Conservation (phyloP, 805 yeast genomes). For the Kodamaea nitidulidarum region DNA sequence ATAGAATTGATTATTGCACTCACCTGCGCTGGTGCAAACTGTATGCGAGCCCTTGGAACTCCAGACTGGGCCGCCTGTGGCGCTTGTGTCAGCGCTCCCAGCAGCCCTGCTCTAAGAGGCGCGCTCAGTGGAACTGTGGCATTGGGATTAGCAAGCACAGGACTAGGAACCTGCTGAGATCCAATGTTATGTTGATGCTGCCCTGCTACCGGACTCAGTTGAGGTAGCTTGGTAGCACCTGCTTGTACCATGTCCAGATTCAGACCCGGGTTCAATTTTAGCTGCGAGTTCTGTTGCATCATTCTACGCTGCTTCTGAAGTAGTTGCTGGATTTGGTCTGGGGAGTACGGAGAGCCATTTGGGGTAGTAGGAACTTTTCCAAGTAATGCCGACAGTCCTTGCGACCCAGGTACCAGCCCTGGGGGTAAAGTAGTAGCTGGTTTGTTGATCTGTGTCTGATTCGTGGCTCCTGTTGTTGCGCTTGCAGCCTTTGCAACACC, state of each 20-base stretch:
- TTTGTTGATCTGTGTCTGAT: not conserved
- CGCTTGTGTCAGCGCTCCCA: not conserved
- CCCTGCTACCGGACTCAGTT: not conserved
- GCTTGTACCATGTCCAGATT: constrained; percentile 1
- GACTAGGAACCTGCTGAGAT: not conserved
- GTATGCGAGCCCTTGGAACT: constrained; percentile 29
- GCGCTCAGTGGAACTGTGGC: not conserved
- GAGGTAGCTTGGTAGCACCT: not conserved
- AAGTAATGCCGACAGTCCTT: constrained; percentile 9
- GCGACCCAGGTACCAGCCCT: constrained; percentile 2
- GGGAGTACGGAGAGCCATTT: constrained; percentile 54
- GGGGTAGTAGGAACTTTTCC: constrained; percentile 43
- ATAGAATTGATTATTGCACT: constrained; percentile 62
- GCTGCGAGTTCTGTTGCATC: constrained; percentile 30
- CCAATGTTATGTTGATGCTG: not conserved
- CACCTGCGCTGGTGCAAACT: constrained; percentile 59
- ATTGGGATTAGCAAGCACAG: not conserved
- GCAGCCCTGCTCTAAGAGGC: not conserved
- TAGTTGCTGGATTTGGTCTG: constrained; percentile 58
- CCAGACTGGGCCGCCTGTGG: constrained; percentile 4
- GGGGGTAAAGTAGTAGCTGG: not conserved
- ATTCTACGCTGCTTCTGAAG: constrained; percentile 49
- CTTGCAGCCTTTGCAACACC: not conserved
- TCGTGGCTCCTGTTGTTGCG: not conserved
- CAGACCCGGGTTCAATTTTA: constrained; percentile 5